Conservation (phyloP, 202 grass and related monocot species). For the Eragrostis tef region DNA sequence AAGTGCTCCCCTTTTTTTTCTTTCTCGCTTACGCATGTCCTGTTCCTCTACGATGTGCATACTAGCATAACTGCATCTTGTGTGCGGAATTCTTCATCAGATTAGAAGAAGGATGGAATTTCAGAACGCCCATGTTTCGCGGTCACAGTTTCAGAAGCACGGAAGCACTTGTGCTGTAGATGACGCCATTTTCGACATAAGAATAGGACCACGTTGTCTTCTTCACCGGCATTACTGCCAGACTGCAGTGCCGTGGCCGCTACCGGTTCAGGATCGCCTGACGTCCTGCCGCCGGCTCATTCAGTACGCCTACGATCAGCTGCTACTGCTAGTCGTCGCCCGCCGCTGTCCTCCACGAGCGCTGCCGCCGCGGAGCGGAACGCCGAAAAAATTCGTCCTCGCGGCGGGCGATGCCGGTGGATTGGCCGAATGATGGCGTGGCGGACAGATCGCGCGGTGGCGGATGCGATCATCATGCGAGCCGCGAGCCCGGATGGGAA, state of each 20-base stretch:
- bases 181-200: neutral
- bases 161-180: neutral
- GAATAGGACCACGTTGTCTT: constrained; percentile 10
- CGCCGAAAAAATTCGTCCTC: neutral
- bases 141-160: neutral
- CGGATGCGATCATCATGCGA: neutral
- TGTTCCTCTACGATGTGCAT: neutral
- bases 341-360: neutral
- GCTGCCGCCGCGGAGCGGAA: neutral
- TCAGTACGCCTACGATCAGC: constrained; percentile 17
- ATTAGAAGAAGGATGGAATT: neutral
- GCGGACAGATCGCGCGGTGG: constrained; percentile 2
- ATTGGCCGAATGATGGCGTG: constrained; percentile 14
- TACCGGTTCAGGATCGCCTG: constrained; percentile 23
- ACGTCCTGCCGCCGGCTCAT: constrained; percentile 33
- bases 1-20: neutral
- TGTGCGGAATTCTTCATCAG: neutral
- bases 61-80: neutral
- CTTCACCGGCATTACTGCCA: constrained; percentile 20
- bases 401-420: constrained; percentile 14
- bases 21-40: neutral
- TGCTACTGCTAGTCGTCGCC: neutral
- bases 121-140: neutral
- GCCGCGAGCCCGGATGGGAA: neutral
- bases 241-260: neutral